A percentile compares a stretch with the other conserved stretches of the same genome.
These are phyloP conservation scores for Penicillium lagena DNA, from an alignment of 495 filamentous ascomycete genomes.

Conservation along the genomic window DNA sequence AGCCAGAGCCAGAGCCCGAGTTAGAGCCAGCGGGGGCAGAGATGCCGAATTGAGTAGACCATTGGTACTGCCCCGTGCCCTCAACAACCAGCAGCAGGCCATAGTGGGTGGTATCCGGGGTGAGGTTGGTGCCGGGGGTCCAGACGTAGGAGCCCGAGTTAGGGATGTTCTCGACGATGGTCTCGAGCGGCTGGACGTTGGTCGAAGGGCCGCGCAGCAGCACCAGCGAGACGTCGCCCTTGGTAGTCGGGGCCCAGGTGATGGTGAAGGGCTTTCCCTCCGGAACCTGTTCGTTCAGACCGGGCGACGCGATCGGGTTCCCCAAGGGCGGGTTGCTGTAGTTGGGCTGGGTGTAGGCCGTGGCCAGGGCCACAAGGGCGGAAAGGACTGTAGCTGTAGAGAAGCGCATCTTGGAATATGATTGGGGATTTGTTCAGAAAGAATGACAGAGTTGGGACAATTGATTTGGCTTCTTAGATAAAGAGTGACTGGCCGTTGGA, in stretches of 20 bases:
- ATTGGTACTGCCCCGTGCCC: slow-evolving; percentile 58
- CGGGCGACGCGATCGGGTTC: slow-evolving; percentile 52
- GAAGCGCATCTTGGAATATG: slow-evolving; percentile 44
- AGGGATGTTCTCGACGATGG: slow-evolving; percentile 47
- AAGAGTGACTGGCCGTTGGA: slow-evolving; percentile 22
- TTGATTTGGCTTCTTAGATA: slow-evolving; percentile 9
- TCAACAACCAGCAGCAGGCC: slow-evolving; percentile 62
- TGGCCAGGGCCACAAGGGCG: slow-evolving; percentile 42
- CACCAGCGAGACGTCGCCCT: slow-evolving; percentile 50
- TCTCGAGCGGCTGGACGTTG: slow-evolving; percentile 48
- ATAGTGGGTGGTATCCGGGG: slow-evolving; percentile 49
- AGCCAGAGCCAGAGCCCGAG: slow-evolving; percentile 12
- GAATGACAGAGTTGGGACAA: slow-evolving; percentile 17
- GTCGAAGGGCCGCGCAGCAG: slow-evolving; percentile 55
- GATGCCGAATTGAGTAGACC: slow-evolving; percentile 64
- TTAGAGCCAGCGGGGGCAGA: slow-evolving; percentile 9
- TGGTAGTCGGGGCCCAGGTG: slow-evolving; percentile 49
- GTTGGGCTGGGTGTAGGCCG: slow-evolving; percentile 46
- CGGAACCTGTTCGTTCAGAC: slow-evolving; percentile 45
- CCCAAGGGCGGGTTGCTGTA: slow-evolving; percentile 43
- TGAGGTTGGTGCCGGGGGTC: slow-evolving; percentile 45
- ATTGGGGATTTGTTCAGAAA: slow-evolving; percentile 11
- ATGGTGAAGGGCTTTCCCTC: slow-evolving; percentile 52
- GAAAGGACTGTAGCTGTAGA: slow-evolving; percentile 37
- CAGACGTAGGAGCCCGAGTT: slow-evolving; percentile 56